Evolutionary conservation across 371 early-diverging fungal species (phyloP), one percentile per base, ranked within the genome.

Genomic region (Cokeromyces recurvatus): DNA sequence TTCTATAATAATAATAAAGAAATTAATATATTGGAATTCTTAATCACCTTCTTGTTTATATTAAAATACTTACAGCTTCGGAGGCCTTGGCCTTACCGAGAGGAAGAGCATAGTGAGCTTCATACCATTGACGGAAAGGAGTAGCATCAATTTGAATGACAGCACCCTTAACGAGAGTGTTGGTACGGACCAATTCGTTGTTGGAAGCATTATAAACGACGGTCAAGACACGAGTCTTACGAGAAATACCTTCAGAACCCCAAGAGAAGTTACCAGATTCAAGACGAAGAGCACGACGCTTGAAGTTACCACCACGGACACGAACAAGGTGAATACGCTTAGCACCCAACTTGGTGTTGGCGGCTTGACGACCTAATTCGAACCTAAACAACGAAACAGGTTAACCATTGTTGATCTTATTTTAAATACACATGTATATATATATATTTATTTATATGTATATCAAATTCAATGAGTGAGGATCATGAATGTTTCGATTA

Each of bases 141-240:
- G 95, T 91, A 64, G 98, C 95, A 78, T 95, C 95, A 59, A 99
- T 85, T 78, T 99, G 96, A 54, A 99, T 87, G 56, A 99, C 90
- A 73, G 91, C 85, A 57, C 93, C 89, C 87, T 99, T 99, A 47
- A 99, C 99, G 43, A 99, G 84, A 51, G 99, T 99, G 86, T 98
- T 98, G 79, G 99, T 99, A 70, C 99, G 94, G 74, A 99, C 96
- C 68, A 99, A 83, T 81, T 99, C 99, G 89, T 99, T 99, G 92
- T 93, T 95, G 77, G 94, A 90, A 60, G 99, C 91, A 81, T 99
- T 99, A 91, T 99, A 99, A 59, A 92, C 90, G 61, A 99, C 99
- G 57, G 86, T 81, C 66, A 94, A 78, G 67, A 98, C 87, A 81
- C 96, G 91, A 55, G 94, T 82, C 86, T 94, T 96, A 82, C 89